Evolutionary conservation across 2,329 filamentous ascomycete species (phyloP), one percentile per base, ranked within the genome.

Genomic region (Aspergillus hortae): DNA sequence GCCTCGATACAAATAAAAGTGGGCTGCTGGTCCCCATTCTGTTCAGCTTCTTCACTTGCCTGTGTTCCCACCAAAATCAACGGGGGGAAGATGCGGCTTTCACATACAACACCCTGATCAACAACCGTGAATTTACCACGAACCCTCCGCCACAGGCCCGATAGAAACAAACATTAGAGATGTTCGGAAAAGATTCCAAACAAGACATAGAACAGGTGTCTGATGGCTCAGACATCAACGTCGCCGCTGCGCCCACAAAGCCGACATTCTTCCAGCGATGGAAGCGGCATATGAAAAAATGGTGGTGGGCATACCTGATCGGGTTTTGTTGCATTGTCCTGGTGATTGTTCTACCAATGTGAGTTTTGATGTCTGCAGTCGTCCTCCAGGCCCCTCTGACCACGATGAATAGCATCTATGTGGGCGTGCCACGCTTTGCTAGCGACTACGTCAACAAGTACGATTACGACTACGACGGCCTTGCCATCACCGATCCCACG

Each of bases 231-330:
- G 56, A 52, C 19, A 49, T 54, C 2, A 53, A 56, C 19, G 43
- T n/a, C 4, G 48, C 52, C 4, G 51, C 32, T n/a, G 19, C 33
- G 10, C 23, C 25, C 6, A 11, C 41, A 17, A 61, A 57, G 27
- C 53, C 57, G 6, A 57, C 57, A 12, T 23, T 56, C n/a, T 59
- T 56, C 51, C 53, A 58, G 35, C 54, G 60, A 41, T 65, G 58
- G 43, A 60, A 56, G 44, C 5, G 48, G 11, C 61, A 65, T 23
- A 58, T 65, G 58, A 63, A 61, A 45, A 61, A 51, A 40, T 59
- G 61, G 57, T 65, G 63, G 61, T 65, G 62, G 62, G 38, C 56
- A 2, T 65, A 65, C 49, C 32, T 60, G 30, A 56, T 64, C 25
- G 55, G 44, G 12, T 43, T 64, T 4, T 54, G 56, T 38, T 49